Percentiles rank a stretch among this genome's conserved stretches.
Evolutionary conservation across 2,329 filamentous ascomycete genomes (phyloP).

Genomic region (Pyricularia pennisetigena): DNA sequence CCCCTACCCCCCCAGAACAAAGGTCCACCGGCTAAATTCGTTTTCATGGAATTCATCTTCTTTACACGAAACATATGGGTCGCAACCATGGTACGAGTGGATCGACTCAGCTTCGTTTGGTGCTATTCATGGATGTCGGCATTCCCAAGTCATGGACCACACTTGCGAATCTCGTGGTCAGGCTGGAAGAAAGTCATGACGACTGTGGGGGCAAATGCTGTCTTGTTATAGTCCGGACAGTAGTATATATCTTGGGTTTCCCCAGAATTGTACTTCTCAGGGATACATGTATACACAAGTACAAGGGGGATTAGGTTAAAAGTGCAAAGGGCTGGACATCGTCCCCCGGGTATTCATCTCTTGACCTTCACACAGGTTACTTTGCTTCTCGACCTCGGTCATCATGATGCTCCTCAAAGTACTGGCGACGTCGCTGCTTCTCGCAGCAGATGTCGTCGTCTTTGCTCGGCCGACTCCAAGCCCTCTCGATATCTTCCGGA

Average conservation of each 20-base stretch:
- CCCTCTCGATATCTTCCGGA: constrained; percentile 30
- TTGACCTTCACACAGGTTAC: neutral
- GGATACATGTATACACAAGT: neutral
- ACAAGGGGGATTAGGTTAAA: neutral
- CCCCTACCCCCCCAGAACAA: no score
- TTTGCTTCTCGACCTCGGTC: neutral
- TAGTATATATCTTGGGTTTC: neutral
- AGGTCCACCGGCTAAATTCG: neutral
- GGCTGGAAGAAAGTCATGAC: neutral
- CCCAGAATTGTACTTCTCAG: neutral
- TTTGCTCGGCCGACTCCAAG: constrained; percentile 8
- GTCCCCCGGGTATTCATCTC: neutral
- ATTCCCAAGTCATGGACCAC: neutral
- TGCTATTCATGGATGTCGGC: neutral
- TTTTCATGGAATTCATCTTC: neutral
- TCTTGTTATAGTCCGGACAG: neutral
- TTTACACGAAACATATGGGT: neutral
- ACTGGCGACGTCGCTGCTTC: constrained; percentile 5
- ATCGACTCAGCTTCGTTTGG: neutral
- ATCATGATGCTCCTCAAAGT: constrained; percentile 4
- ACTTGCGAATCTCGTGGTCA: neutral
- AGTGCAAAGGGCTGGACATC: neutral
- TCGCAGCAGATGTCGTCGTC: constrained; percentile 2
- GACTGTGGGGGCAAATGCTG: neutral
- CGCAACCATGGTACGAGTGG: neutral